Evolutionary conservation across 768 basidiomycete genomes (phyloP).

Genomic region (Scleroderma citrinum): DNA sequence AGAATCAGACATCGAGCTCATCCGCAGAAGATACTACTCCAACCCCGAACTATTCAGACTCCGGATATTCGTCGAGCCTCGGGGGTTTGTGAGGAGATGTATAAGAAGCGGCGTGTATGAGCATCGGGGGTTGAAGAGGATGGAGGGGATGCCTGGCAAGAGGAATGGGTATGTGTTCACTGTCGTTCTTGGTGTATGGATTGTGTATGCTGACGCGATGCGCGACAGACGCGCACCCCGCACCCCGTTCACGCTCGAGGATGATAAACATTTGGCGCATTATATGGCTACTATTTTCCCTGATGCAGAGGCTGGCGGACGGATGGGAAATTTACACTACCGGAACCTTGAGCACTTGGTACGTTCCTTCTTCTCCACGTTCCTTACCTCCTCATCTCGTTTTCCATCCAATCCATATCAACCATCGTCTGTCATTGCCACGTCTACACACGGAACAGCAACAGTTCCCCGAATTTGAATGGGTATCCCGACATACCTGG

Average conservation of each 20-base stretch:
- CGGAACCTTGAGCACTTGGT: conserved; percentile 44
- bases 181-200: not conserved
- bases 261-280: conserved; percentile 37
- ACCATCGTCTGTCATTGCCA: not conserved
- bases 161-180: conserved; percentile 3
- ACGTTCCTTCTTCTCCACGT: conserved; percentile 9
- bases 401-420: too few species aligned
- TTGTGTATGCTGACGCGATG: not conserved
- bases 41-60: conserved; percentile 13
- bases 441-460: conserved; percentile 11
- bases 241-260: conserved; percentile 34
- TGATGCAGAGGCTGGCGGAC: conserved; percentile 26
- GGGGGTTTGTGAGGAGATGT: conserved; percentile 22
- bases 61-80: conserved; percentile 16
- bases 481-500: conserved; percentile 44
- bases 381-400: too few species aligned
- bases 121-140: conserved; percentile 4
- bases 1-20: conserved; percentile 16
- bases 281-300: conserved; percentile 48
- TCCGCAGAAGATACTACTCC: conserved; percentile 23
- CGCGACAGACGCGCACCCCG: conserved; percentile 17
- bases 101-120: conserved; percentile 11
- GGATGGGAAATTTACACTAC: conserved; percentile 46
- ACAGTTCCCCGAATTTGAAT: conserved; percentile 35
- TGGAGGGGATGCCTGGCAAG: conserved; percentile 19